These are phyloP conservation scores for Calocybe cyanea DNA, from an alignment of 768 basidiomycete genomes.

Conservation along the genomic window DNA sequence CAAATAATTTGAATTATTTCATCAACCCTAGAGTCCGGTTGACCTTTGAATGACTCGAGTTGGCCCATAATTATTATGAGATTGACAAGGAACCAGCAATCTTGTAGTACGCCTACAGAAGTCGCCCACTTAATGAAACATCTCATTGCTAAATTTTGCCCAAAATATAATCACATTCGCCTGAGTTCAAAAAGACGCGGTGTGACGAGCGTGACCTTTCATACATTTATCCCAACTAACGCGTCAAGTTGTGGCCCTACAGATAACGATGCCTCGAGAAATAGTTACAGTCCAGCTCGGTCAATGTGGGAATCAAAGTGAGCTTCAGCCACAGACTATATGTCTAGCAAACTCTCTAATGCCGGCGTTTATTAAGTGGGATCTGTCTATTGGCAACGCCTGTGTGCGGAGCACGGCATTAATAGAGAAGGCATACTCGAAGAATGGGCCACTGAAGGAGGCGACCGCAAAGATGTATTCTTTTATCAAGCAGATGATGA, in stretches of 20 bases:
- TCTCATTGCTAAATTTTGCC: neutral
- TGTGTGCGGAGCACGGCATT: slow-evolving; percentile 98
- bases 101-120: too few species aligned
- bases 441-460: slow-evolving; percentile 94
- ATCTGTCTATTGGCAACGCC: slow-evolving; percentile 95
- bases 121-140: too few species aligned
- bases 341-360: neutral
- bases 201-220: slow-evolving; percentile 13
- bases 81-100: too few species aligned
- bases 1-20: too few species aligned
- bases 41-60: too few species aligned
- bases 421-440: slow-evolving; percentile 93
- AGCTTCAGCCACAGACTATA: slow-evolving; percentile 23
- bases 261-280: slow-evolving; percentile 64
- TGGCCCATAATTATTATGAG: too few species aligned
- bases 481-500: slow-evolving; percentile 99
- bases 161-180: neutral
- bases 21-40: too few species aligned
- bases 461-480: slow-evolving; percentile 98
- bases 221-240: slow-evolving; percentile 2
- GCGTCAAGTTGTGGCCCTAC: slow-evolving; percentile 25
- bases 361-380: slow-evolving; percentile 60
- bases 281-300: slow-evolving; percentile 84
- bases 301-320: slow-evolving; percentile 92
- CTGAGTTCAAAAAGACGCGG: neutral